phyloP scores from a whole-genome alignment of 164 flowering plant genomes.

The Cinnamomum micranthum region DNA sequence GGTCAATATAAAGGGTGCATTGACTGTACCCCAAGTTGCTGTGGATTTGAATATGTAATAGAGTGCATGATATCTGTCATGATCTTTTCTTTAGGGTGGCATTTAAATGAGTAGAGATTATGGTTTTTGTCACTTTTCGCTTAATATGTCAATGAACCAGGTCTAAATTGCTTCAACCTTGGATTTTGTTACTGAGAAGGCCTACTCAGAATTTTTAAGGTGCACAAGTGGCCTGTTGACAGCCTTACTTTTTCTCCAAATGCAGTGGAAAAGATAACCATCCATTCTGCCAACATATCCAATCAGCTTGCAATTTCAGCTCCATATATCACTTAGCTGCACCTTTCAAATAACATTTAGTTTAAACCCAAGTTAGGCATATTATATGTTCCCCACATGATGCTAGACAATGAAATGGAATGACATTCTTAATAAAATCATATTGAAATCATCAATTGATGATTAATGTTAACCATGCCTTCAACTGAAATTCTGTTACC shows the following conservation, averaged over 20 bases:
- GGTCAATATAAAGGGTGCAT: not conserved
- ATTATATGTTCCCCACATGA: not conserved
- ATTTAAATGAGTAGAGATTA: no score
- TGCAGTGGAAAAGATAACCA: no score
- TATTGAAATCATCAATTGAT: not conserved
- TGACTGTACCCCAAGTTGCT: not conserved
- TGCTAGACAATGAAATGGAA: not conserved
- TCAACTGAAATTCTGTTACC: conserved; percentile 20
- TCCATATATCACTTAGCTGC: no score
- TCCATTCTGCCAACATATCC: not conserved
- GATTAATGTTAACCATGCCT: not conserved
- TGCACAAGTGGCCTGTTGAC: no score
- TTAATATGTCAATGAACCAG: no score
- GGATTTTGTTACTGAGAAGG: no score
- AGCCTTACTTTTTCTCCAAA: no score
- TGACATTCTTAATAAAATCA: not conserved
- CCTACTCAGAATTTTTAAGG: not conserved
- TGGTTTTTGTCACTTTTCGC: no score
- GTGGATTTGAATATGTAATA: not conserved
- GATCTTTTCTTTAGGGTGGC: no score
- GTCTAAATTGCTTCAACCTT: no score
- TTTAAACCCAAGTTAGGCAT: not conserved
- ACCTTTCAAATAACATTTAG: no score
- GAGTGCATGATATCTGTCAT: not conserved
- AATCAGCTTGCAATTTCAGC: no score